Evolutionary conservation across 2,329 filamentous ascomycete genomes (phyloP).

Genomic region (Claviceps monticola): DNA sequence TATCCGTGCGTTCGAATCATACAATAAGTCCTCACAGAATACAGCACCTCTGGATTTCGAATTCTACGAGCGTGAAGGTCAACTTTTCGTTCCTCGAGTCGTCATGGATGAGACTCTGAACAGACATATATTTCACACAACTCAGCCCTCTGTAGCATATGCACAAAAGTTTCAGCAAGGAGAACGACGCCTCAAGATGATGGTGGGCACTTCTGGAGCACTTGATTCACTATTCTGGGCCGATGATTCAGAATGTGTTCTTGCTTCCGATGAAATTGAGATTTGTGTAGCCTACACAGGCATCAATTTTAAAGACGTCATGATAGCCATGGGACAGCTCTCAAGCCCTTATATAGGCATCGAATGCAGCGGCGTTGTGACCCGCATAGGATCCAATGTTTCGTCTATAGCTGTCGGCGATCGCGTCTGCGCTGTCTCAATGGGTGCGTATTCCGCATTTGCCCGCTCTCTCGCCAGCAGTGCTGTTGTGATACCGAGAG

Average conservation of each 20-base stretch:
- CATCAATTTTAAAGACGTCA: conserved; percentile 26
- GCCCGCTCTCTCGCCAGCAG: conserved; percentile 10
- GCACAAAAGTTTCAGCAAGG: conserved; percentile 24
- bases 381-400: conserved; percentile 7
- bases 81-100: conserved; percentile 16
- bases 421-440: conserved; percentile 11
- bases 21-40: conserved; percentile 2
- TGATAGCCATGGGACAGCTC: conserved; percentile 12
- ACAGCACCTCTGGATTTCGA: conserved; percentile 14
- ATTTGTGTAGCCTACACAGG: conserved; percentile 28
- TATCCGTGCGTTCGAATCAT: conserved; percentile 11
- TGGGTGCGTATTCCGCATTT: conserved; percentile 16
- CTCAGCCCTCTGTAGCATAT: conserved; percentile 14
- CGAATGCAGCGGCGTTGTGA: conserved; percentile 14
- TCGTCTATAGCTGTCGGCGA: conserved; percentile 9
- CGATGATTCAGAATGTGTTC: conserved; percentile 15
- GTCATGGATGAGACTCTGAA: conserved; percentile 10
- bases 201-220: conserved; percentile 25
- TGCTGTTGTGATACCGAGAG: conserved; percentile 4
- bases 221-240: conserved; percentile 28
- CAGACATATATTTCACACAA: conserved; percentile 14
- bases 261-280: conserved; percentile 25
- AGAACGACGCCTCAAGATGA: conserved; percentile 21
- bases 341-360: conserved; percentile 10
- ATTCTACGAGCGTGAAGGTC: conserved; percentile 16